Conservation (phyloP, 2,329 filamentous ascomycete species). For the Cladosporium sp. region DNA sequence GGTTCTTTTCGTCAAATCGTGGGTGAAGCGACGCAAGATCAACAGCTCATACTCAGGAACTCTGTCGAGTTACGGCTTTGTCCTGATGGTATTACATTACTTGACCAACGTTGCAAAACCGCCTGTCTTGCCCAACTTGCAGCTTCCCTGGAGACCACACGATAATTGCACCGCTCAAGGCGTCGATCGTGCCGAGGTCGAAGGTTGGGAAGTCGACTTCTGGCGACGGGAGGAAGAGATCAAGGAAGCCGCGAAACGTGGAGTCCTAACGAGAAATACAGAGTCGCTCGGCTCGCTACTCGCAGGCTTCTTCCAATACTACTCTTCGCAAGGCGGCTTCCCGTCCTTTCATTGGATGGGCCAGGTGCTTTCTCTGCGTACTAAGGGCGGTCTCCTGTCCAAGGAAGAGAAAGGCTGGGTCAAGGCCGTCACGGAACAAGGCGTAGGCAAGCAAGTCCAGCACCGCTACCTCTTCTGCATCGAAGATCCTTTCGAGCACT, state of each 20-base stretch:
- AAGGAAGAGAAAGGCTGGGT: conserved; percentile 84
- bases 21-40: conserved; percentile 80
- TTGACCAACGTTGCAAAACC: conserved; percentile 76
- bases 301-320: conserved; percentile 85
- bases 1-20: conserved; percentile 83
- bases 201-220: conserved; percentile 68
- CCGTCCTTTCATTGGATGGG: conserved; percentile 73
- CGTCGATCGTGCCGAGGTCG: conserved; percentile 28
- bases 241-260: conserved; percentile 51
- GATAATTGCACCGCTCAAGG: conserved; percentile 24
- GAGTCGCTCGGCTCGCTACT: conserved; percentile 69
- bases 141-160: conserved; percentile 51
- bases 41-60: conserved; percentile 85
- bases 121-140: conserved; percentile 80
- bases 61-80: conserved; percentile 84
- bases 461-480: conserved; percentile 83
- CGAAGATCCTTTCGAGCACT: conserved; percentile 84
- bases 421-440: conserved; percentile 67
- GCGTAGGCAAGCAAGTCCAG: conserved; percentile 57
- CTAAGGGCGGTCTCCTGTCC: conserved; percentile 60
- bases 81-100: conserved; percentile 88
- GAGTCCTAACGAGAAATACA: conserved; percentile 62
- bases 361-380: conserved; percentile 74
- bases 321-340: conserved; percentile 54
- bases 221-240: conserved; percentile 74